A percentile compares a stretch with the other conserved stretches of the same genome.
These are phyloP conservation scores for Ophiostoma sp. DNA, from an alignment of 2,329 filamentous ascomycete genomes.

Conservation along the genomic window DNA sequence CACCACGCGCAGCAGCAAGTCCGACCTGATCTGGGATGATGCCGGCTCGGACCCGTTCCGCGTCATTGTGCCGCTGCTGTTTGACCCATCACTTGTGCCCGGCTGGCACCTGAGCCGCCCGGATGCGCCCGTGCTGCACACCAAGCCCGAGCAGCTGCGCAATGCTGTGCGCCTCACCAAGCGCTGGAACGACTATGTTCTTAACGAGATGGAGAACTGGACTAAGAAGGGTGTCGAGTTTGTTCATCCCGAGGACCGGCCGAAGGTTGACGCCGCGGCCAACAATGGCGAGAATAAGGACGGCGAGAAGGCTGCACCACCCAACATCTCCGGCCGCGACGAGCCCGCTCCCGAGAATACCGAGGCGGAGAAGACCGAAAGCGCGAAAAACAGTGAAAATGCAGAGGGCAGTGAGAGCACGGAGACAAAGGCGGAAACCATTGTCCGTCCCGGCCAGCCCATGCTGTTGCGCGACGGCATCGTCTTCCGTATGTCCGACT, in stretches of 20 bases:
- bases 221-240: slow-evolving; percentile 30
- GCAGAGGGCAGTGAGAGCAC: slow-evolving; percentile 23
- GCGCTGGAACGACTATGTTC: slow-evolving; percentile 46
- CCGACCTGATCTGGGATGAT: slow-evolving; percentile 26
- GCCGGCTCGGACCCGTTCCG: slow-evolving; percentile 39
- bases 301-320: background rate
- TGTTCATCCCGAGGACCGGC: slow-evolving; percentile 15
- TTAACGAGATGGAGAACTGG: slow-evolving; percentile 42
- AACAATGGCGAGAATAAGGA: background rate
- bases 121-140: slow-evolving; percentile 41
- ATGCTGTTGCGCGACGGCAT: slow-evolving; percentile 21
- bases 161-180: slow-evolving; percentile 48
- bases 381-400: slow-evolving; percentile 10
- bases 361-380: background rate
- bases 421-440: slow-evolving; percentile 15
- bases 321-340: background rate
- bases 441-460: background rate
- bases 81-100: slow-evolving; percentile 51
- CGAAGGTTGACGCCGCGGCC: background rate
- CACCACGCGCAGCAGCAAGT: slow-evolving; percentile 12
- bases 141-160: slow-evolving; percentile 47
- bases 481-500: slow-evolving; percentile 36
- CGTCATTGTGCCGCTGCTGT: slow-evolving; percentile 46
- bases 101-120: slow-evolving; percentile 46
- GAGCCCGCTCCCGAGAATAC: slow-evolving; percentile 15